phyloP scores from a whole-genome alignment of 805 yeast genomes.

The Scheffersomyces stipitis region DNA sequence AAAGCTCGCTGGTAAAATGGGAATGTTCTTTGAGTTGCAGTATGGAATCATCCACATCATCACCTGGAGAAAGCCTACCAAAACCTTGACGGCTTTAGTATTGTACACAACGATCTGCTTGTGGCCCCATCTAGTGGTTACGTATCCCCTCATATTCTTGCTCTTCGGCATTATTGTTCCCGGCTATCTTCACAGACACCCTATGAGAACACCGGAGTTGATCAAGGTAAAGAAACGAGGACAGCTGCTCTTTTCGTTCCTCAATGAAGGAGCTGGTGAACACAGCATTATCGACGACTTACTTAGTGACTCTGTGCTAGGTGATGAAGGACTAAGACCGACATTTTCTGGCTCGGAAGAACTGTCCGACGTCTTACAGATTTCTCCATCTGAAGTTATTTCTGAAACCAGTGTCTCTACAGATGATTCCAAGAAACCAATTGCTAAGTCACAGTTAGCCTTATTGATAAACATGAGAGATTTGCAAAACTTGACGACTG shows the following conservation, averaged over 20 bases:
- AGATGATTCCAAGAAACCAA: constrained; percentile 9
- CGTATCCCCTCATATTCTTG: constrained; percentile 60
- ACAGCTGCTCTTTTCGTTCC: constrained; percentile 49
- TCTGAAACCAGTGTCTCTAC: constrained; percentile 1
- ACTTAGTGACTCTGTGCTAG: too few relatives aligned
- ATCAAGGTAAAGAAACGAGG: constrained; percentile 51
- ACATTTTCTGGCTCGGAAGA: neutral
- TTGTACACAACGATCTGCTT: constrained; percentile 66
- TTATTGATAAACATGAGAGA: constrained; percentile 67
- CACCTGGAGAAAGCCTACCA: constrained; percentile 75
- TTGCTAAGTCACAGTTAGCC: constrained; percentile 39
- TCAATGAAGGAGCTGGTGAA: constrained; percentile 25
- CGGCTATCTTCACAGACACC: constrained; percentile 68
- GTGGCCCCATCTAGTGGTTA: constrained; percentile 66
- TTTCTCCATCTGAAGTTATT: constrained; percentile 3
- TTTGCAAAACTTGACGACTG: constrained; percentile 63
- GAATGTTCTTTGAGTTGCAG: constrained; percentile 58
- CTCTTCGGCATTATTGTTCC: constrained; percentile 65
- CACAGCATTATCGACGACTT: constrained; percentile 34
- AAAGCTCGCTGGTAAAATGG: constrained; percentile 54
- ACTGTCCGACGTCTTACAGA: neutral
- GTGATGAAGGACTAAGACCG: constrained; percentile 9
- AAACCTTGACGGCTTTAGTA: constrained; percentile 60
- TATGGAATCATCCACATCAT: constrained; percentile 58
- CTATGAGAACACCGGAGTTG: constrained; percentile 47